A percentile compares a stretch with the other conserved stretches of the same genome.
These are phyloP conservation scores for Camellia sinensis DNA, from an alignment of 148 eudicot species.

Conservation along the genomic window DNA sequence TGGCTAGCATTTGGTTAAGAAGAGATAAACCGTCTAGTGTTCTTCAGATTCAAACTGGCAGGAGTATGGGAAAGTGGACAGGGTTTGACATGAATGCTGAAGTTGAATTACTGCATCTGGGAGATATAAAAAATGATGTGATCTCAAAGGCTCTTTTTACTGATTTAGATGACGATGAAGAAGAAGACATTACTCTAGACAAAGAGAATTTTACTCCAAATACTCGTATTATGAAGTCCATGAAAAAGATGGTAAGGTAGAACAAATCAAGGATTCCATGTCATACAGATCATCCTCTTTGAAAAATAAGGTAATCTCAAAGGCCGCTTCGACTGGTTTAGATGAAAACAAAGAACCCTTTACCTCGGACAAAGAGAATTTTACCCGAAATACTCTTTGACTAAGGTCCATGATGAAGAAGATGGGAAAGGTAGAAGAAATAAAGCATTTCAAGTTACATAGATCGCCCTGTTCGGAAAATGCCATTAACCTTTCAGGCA, in stretches of 20 bases:
- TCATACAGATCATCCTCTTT: too few relatives aligned
- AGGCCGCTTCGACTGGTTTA: conserved; percentile 2
- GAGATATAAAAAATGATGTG: conserved; percentile 19
- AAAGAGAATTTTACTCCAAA: too few relatives aligned
- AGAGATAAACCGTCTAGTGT: conserved; percentile 47
- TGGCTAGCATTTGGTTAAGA: conserved; percentile 51
- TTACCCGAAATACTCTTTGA: conserved; percentile 31
- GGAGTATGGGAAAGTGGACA: conserved; percentile 19
- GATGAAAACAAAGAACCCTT: conserved; percentile 33
- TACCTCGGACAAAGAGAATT: conserved; percentile 45
- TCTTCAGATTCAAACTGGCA: conserved; percentile 37
- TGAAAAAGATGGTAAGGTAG: too few relatives aligned
- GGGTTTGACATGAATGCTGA: conserved; percentile 7
- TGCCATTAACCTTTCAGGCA: conserved; percentile 27
- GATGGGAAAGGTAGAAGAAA: conserved; percentile 34
- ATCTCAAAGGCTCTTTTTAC: too few relatives aligned
- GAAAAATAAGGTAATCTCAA: conserved; percentile 5
- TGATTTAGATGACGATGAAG: too few relatives aligned
- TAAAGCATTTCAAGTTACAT: conserved; percentile 19
- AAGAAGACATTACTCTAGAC: too few relatives aligned
- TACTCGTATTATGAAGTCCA: too few relatives aligned
- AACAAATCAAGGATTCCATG: too few relatives aligned
- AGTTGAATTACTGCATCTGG: conserved; percentile 13
- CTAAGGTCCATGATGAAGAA: conserved; percentile 48
- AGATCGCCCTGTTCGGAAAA: conserved; percentile 37